Conservation (phyloP, 225 moss, liverwort and hornwort species). For the Straminergon stramineum region DNA sequence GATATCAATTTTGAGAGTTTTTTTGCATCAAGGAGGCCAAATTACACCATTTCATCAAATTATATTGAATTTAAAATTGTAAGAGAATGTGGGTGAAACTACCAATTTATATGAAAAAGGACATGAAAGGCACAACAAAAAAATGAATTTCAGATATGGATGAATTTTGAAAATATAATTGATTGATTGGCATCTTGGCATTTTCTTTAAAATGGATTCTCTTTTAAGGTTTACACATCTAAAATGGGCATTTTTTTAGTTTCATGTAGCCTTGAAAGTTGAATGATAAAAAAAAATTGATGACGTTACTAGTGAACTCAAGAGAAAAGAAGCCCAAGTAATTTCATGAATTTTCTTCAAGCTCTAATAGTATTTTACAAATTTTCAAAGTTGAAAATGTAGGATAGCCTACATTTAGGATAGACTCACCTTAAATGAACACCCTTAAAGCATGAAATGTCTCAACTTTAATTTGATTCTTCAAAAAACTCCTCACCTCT, state of each 20-base stretch:
- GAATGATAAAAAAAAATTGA: background rate
- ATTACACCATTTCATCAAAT: background rate
- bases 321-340: background rate
- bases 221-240: background rate
- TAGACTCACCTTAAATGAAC: background rate
- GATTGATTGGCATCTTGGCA: background rate
- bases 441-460: background rate
- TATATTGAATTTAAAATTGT: too few species aligned
- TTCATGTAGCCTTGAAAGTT: rapidly evolving
- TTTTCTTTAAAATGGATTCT: background rate
- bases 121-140: too few species aligned
- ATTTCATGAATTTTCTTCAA: background rate
- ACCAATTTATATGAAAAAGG: too few species aligned
- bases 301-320: background rate
- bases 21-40: background rate
- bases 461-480: background rate
- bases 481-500: background rate
- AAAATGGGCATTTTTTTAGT: background rate
- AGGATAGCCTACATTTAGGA: rapidly evolving
- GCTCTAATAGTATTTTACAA: background rate
- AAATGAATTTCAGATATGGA: background rate
- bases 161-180: background rate
- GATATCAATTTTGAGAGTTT: background rate
- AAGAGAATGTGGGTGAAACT: too few species aligned
- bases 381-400: background rate